Conservation (phyloP, 2,329 filamentous ascomycete genomes). For the Ascochyta rabiei region DNA sequence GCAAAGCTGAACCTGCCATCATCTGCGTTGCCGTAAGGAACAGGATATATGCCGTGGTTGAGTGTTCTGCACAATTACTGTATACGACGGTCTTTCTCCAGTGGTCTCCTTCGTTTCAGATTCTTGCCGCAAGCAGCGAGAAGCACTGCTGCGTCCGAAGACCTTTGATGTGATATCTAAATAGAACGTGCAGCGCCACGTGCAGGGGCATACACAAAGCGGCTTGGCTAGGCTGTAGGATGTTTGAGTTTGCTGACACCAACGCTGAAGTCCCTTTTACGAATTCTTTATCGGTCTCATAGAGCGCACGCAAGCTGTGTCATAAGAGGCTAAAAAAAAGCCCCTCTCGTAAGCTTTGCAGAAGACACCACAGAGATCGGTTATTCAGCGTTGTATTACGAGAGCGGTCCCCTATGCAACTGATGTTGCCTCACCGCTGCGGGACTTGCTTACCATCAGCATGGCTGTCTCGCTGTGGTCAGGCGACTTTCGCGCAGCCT, state of each 20-base stretch:
- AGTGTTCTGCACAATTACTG: not conserved
- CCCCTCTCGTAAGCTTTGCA: not conserved
- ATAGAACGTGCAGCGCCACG: not conserved
- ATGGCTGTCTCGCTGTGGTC: not conserved
- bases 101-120: not conserved
- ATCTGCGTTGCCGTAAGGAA: not conserved
- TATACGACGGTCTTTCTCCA: not conserved
- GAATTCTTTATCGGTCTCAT: not conserved
- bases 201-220: not conserved
- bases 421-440: not conserved
- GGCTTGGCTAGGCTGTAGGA: not conserved
- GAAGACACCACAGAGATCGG: not conserved
- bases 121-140: not conserved
- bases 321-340: not conserved
- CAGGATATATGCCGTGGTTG: not conserved
- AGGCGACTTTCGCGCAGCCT: not conserved
- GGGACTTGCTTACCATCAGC: not conserved
- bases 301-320: not conserved
- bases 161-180: not conserved
- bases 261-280: not conserved
- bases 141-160: not conserved
- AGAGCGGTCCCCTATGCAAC: not conserved
- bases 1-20: not conserved
- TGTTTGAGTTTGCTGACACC: not conserved
- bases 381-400: not conserved